Base-by-base conservation (phyloP, 305 asterid species). In the Fraxinus floribunda region DNA sequence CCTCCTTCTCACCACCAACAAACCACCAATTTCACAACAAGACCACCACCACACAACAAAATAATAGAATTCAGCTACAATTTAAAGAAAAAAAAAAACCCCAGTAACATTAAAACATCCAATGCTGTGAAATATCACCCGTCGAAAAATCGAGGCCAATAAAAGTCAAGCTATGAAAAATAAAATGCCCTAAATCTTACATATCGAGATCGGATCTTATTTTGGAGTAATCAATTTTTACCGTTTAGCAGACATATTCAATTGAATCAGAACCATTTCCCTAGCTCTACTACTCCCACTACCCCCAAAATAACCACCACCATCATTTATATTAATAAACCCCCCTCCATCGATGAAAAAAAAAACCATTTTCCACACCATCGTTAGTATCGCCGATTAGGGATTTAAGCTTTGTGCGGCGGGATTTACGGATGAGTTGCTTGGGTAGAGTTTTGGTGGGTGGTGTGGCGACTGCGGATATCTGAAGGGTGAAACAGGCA, bases 391-490 rank as follows among this genome's bases (percentile, higher is more conserved):
- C 90, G 15, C 82, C 90, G n/a, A 76, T 70, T 5, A 75, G 49
- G 9, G 87, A 84, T 78, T 87, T 91, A 75, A 92, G 90, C 83
- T 80, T 88, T 4, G 90, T 89, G 49, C 97, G 97, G 77, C 91
- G 91, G 11, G 85, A 77, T 30, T 82, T 89, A 29, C 91, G 93
- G 52, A 83, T 77, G 79, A 89, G 79, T 49, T 88, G 87, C 29
- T 87, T 87, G 18, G 97, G 93, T 7, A 90, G 81, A 2, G 95
- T 86, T 82, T 84, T 84, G 3, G 91, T 94, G n/a, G 90, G 88
- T 0, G 98, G 95, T 2, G 83, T 88, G 1, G 94, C 90, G 0
- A 78, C 88, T n/a, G 97, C 93, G 16, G 90, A 88, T 73, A 93
- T 84, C 39, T 83, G 89, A 80, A 87, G 83, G 11, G 20, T 26